phyloP scores from a whole-genome alignment of 1,284 basidiomycete species.

The Rhodotorula glutinis region DNA sequence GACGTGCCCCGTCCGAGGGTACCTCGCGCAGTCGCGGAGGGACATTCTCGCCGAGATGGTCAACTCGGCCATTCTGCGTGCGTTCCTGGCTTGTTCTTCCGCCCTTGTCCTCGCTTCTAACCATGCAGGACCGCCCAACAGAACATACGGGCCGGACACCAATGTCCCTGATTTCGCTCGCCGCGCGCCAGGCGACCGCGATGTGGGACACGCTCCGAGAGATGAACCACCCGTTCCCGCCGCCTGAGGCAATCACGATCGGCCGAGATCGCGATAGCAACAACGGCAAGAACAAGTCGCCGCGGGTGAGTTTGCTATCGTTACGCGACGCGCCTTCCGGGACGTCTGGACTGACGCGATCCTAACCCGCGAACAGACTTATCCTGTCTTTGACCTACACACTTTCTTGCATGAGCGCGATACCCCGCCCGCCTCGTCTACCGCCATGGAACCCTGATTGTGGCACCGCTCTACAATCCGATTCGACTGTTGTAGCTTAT shows the following conservation, averaged over 20 bases:
- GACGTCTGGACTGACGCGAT: not conserved
- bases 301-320: not conserved
- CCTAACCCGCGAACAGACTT: slow-evolving; percentile 5
- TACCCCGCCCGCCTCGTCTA: not conserved
- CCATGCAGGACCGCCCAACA: too few relatives aligned
- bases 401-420: slow-evolving; percentile 19
- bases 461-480: too few relatives aligned
- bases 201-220: slow-evolving; percentile 39
- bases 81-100: slow-evolving; percentile 48
- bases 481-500: too few relatives aligned
- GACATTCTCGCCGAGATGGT: slow-evolving; percentile 79
- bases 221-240: slow-evolving; percentile 37
- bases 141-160: slow-evolving; percentile 36
- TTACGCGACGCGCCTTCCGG: too few relatives aligned
- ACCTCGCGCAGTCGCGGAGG: slow-evolving; percentile 67
- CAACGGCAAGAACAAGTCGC: slow-evolving; percentile 15
- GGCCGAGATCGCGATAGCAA: slow-evolving; percentile 7
- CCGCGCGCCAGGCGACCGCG: slow-evolving; percentile 35
- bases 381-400: slow-evolving; percentile 29
- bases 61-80: slow-evolving; percentile 75
- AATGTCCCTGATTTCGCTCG: slow-evolving; percentile 36
- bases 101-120: too few relatives aligned
- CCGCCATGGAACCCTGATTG: not conserved
- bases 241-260: not conserved
- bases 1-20: slow-evolving; percentile 62